Evolutionary conservation across 75 land plant genomes (phyloP).

Genomic region (Picea glauca): DNA sequence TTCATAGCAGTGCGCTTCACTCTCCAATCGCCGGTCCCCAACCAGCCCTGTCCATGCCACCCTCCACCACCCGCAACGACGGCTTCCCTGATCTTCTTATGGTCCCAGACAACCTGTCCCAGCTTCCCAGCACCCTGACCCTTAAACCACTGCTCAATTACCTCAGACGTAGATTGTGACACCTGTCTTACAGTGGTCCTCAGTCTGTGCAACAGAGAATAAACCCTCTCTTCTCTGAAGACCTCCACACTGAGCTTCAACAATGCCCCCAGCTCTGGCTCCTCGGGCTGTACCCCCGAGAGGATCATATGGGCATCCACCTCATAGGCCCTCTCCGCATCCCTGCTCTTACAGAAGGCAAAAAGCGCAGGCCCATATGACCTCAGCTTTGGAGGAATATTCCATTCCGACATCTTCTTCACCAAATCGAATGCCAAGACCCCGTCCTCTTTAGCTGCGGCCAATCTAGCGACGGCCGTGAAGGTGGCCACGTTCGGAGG

Average conservation of each 20-base stretch:
- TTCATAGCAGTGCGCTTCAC: conserved; percentile 41
- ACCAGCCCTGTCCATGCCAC: conserved; percentile 99
- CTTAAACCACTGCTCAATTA: conserved; percentile 77
- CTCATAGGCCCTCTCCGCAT: conserved; percentile 70
- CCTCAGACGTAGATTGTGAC: conserved; percentile 42
- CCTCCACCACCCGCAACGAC: conserved; percentile 76
- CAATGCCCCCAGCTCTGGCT: conserved; percentile 71
- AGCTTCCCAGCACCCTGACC: conserved; percentile 45
- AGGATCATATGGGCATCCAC: conserved; percentile 84
- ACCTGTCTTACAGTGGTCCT: conserved; percentile 69
- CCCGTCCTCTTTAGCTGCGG: conserved; percentile 80
- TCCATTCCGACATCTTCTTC: conserved; percentile 62
- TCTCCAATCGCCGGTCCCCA: conserved; percentile 79
- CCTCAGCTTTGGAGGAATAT: conserved; percentile 64
- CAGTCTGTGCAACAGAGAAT: conserved; percentile 75
- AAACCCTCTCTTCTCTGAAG: conserved; percentile 64
- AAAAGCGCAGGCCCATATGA: conserved; percentile 85
- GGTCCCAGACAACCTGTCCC: conserved; percentile 52
- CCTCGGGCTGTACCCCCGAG: conserved; percentile 72
- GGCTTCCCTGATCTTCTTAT: conserved; percentile 32
- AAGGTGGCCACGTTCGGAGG: conserved; percentile 82
- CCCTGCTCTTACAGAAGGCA: conserved; percentile 51
- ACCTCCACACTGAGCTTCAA: conserved; percentile 51
- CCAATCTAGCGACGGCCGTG: conserved; percentile 84
- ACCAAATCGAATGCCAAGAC: conserved; percentile 91